phyloP scores from a whole-genome alignment of 2,329 filamentous ascomycete species.

The Cladosporium oxysporum region DNA sequence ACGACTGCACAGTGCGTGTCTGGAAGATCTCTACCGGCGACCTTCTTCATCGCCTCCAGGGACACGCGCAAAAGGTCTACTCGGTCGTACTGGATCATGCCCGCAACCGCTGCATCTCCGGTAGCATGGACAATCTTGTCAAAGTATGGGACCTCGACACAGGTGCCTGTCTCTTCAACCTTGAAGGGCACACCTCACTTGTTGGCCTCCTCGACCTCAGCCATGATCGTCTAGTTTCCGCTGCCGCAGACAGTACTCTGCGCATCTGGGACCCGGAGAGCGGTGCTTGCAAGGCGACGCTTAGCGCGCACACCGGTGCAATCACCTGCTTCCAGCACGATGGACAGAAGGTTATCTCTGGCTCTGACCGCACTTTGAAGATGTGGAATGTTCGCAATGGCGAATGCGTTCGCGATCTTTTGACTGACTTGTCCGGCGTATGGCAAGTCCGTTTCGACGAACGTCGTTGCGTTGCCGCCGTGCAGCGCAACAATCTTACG shows the following conservation, averaged over 20 bases:
- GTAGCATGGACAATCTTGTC: constrained; percentile 96
- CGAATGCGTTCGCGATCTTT: constrained; percentile 86
- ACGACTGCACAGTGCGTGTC: constrained; percentile 91
- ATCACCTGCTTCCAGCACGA: constrained; percentile 99
- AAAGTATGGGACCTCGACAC: constrained; percentile 96
- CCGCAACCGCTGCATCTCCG: constrained; percentile 93
- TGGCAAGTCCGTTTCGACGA: constrained; percentile 99
- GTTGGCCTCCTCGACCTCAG: constrained; percentile 89
- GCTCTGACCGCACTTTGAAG: constrained; percentile 92
- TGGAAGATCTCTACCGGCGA: constrained; percentile 98
- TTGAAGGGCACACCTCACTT: constrained; percentile 89
- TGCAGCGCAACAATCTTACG: constrained; percentile 87
- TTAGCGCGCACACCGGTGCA: constrained; percentile 92
- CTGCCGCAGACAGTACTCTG: constrained; percentile 90
- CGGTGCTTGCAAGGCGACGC: constrained; percentile 83
- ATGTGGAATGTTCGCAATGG: constrained; percentile 97
- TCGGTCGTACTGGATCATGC: constrained; percentile 92
- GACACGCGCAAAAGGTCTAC: constrained; percentile 92
- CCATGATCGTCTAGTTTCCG: constrained; percentile 87
- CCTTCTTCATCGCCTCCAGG: constrained; percentile 76
- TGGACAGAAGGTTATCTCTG: constrained; percentile 92
- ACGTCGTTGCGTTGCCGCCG: constrained; percentile 89
- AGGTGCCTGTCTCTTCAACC: constrained; percentile 79
- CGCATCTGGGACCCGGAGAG: constrained; percentile 96
- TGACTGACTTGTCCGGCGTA: constrained; percentile 92